Percentiles rank a stretch among this genome's conserved stretches.
Evolutionary conservation across 1,139 yeast species (phyloP).

Genomic region (Debaryomycetaceae sp.): DNA sequence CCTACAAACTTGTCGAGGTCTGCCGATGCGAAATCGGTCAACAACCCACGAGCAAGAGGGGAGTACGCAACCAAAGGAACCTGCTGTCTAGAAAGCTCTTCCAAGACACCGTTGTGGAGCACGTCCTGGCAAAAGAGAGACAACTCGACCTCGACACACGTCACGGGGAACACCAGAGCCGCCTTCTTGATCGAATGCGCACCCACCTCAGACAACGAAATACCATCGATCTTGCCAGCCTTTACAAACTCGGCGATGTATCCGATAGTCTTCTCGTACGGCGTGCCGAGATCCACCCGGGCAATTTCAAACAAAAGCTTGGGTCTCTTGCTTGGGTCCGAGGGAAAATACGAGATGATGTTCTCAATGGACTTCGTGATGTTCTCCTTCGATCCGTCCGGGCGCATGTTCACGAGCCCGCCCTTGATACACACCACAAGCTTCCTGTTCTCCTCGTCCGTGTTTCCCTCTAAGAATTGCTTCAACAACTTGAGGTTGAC

Average conservation of each 20-base stretch:
- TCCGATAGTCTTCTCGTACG: slow-evolving; percentile 48
- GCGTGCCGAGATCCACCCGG: slow-evolving; percentile 54
- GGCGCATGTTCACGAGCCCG: slow-evolving; percentile 39
- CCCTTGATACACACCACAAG: slow-evolving; percentile 71
- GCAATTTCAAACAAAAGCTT: slow-evolving; percentile 65
- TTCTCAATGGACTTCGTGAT: slow-evolving; percentile 51
- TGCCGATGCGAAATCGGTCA: slow-evolving; percentile 57
- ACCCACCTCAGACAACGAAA: slow-evolving; percentile 69
- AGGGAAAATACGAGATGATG: slow-evolving; percentile 41
- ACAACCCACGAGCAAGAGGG: slow-evolving; percentile 75
- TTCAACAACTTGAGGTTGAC: slow-evolving; percentile 53
- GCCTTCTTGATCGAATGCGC: slow-evolving; percentile 60
- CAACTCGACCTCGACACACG: slow-evolving; percentile 72
- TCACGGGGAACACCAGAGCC: slow-evolving; percentile 45
- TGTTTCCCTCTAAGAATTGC: slow-evolving; percentile 49
- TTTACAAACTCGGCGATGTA: slow-evolving; percentile 51
- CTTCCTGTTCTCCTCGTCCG: slow-evolving; percentile 48
- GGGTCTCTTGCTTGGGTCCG: slow-evolving; percentile 33
- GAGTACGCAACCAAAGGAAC: slow-evolving; percentile 76
- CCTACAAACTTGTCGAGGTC: slow-evolving; percentile 26
- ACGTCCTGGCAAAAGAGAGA: slow-evolving; percentile 66
- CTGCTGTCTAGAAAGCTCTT: slow-evolving; percentile 37
- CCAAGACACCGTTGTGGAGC: slow-evolving; percentile 57
- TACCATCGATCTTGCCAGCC: slow-evolving; percentile 57
- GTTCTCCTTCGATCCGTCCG: slow-evolving; percentile 48